Conservation (phyloP, 257 asterid species). For the Solanum rostratum region DNA sequence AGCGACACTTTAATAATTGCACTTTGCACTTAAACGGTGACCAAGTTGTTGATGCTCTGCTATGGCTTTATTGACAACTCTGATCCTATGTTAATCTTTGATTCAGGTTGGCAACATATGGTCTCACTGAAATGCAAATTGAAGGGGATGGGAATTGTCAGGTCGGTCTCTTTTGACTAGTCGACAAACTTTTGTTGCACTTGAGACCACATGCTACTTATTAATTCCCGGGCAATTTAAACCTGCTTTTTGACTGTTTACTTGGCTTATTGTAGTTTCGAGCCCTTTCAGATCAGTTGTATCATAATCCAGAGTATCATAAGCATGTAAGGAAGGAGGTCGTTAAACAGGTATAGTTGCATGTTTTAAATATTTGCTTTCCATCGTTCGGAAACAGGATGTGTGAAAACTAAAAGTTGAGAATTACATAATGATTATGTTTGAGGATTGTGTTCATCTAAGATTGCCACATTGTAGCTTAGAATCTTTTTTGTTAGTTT, state of each 20-base stretch:
- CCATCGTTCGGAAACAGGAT: not conserved
- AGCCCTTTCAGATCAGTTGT: constrained; percentile 90
- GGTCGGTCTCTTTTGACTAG: constrained; percentile 37
- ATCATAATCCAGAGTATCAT: constrained; percentile 64
- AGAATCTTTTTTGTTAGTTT: not conserved
- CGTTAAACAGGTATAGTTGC: constrained; percentile 55
- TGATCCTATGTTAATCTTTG: not conserved
- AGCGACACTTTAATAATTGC: not conserved
- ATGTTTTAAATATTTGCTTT: not conserved
- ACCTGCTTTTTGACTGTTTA: constrained; percentile 1
- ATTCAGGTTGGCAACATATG: constrained; percentile 66
- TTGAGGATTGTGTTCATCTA: not conserved
- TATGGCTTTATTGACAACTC: not conserved
- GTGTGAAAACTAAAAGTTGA: not conserved
- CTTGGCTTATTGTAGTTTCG: constrained; percentile 41
- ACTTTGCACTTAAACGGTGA: not conserved
- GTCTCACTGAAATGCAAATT: constrained; percentile 76
- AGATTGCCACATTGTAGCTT: not conserved
- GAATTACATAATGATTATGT: not conserved
- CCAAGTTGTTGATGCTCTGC: not conserved
- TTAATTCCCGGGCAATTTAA: not conserved
- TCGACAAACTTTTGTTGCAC: not conserved
- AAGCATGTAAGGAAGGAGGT: constrained; percentile 74
- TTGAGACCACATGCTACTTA: not conserved
- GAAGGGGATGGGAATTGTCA: constrained; percentile 99